These are phyloP conservation scores for Athelia sp. DNA, from an alignment of 1,284 basidiomycete genomes.

Conservation along the genomic window DNA sequence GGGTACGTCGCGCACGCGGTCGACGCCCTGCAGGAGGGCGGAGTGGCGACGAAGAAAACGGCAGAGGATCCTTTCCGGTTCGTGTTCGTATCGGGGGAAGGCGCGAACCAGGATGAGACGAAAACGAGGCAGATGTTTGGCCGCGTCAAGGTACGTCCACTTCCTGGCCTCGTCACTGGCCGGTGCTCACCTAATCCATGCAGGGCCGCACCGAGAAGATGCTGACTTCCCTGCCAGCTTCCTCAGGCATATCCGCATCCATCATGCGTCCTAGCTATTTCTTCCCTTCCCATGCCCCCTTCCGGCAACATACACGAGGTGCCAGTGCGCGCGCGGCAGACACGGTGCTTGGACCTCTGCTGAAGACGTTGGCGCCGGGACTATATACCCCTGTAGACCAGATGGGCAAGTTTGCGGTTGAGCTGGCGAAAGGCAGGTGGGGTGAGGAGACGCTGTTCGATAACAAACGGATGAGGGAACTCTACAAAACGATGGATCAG, in stretches of 20 bases:
- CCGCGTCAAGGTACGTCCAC: slow-evolving; percentile 9
- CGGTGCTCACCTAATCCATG: neutral
- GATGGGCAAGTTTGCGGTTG: no score
- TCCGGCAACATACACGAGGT: slow-evolving; percentile 7
- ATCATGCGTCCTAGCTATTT: slow-evolving; percentile 14
- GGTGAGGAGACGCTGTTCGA: no score
- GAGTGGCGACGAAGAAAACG: neutral
- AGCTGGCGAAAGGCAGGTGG: no score
- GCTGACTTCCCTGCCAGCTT: slow-evolving; percentile 4
- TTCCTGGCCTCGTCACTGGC: neutral
- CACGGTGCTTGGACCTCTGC: slow-evolving; percentile 2
- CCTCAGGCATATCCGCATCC: slow-evolving; percentile 7
- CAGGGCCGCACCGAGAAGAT: slow-evolving; percentile 10
- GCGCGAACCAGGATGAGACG: slow-evolving; percentile 11
- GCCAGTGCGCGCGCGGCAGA: slow-evolving; percentile 1
- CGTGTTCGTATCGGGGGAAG: slow-evolving; percentile 12
- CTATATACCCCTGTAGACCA: slow-evolving; percentile 1
- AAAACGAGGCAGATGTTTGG: slow-evolving; percentile 5
- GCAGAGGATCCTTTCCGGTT: slow-evolving; percentile 7
- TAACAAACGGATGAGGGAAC: no score
- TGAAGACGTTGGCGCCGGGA: slow-evolving; percentile 11
- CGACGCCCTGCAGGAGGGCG: slow-evolving; percentile 23
- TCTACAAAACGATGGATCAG: no score
- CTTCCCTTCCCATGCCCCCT: slow-evolving; percentile 10
- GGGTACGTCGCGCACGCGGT: slow-evolving; percentile 28